Conservation (phyloP, 805 yeast species). For the Lachancea meyersii region DNA sequence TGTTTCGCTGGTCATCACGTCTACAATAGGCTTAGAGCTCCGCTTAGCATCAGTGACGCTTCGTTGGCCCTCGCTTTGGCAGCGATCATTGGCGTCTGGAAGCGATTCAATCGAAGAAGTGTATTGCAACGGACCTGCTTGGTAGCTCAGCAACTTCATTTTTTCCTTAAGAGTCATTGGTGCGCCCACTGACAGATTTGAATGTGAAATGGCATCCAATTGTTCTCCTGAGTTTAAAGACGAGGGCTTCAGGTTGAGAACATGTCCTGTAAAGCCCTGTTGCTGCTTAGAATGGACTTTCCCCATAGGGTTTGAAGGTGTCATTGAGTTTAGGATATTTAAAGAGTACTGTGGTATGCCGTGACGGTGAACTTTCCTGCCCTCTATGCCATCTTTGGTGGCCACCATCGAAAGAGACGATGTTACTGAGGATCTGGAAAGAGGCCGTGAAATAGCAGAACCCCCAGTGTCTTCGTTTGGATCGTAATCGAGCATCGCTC, state of each 20-base stretch:
- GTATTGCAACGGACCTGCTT: constrained; percentile 10
- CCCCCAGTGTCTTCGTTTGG: constrained; percentile 16
- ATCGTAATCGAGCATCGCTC: constrained; percentile 21
- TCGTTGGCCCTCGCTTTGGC: not conserved
- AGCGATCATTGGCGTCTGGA: constrained; percentile 3
- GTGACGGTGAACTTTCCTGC: constrained; percentile 45
- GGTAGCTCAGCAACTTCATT: constrained; percentile 37
- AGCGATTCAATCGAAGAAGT: constrained; percentile 8
- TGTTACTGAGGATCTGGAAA: constrained; percentile 55
- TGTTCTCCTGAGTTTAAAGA: not conserved
- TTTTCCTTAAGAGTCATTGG: constrained; percentile 43
- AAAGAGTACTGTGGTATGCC: constrained; percentile 38
- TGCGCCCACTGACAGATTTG: constrained; percentile 27
- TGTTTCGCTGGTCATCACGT: constrained; percentile 15
- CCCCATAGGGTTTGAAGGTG: constrained; percentile 13
- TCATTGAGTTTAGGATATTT: constrained; percentile 34
- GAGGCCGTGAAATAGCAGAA: constrained; percentile 43
- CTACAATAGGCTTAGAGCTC: constrained; percentile 4
- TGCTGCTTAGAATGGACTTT: constrained; percentile 4
- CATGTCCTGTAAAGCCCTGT: not conserved
- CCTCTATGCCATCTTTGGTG: constrained; percentile 69
- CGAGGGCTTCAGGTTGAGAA: not conserved
- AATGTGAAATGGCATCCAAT: constrained; percentile 4
- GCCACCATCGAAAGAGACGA: constrained; percentile 70
- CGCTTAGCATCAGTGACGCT: not conserved